These are phyloP conservation scores for Flagelloscypha sp. DNA, from an alignment of 768 basidiomycete genomes.

Conservation along the genomic window DNA sequence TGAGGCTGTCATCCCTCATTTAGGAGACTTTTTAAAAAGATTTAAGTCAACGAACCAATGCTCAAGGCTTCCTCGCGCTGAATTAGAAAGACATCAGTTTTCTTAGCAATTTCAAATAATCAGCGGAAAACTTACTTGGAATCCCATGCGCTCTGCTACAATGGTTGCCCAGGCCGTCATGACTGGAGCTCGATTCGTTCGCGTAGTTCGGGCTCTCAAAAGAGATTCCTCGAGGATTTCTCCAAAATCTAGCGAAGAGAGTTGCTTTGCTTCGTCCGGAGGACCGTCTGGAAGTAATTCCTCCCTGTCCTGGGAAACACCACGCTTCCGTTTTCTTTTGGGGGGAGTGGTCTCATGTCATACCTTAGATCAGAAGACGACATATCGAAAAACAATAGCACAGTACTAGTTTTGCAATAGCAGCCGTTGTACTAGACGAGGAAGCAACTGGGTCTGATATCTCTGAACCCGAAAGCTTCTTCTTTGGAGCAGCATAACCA, in stretches of 20 bases:
- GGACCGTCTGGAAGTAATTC: conserved; percentile 49
- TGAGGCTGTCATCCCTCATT: conserved; percentile 46
- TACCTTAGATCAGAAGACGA: no score
- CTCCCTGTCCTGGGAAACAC: conserved; percentile 36
- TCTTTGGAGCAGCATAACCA: conserved; percentile 35
- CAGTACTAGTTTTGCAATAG: conserved; percentile 24
- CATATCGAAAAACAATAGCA: conserved; percentile 3
- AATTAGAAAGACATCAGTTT: no score
- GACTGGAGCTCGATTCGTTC: conserved; percentile 87
- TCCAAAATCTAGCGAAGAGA: conserved; percentile 59
- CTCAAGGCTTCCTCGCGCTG: conserved; percentile 87
- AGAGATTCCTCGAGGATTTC: conserved; percentile 69
- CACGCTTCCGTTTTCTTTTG: conserved; percentile 50
- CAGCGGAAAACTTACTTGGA: no score
- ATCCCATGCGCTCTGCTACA: conserved; percentile 81
- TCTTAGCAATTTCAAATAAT: no score
- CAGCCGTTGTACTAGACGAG: conserved; percentile 9
- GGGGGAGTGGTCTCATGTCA: conserved; percentile 31
- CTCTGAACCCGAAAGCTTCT: conserved; percentile 15
- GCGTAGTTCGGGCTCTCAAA: conserved; percentile 49
- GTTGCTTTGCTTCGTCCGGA: conserved; percentile 38
- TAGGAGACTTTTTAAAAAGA: neutral
- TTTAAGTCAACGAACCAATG: conserved; percentile 50
- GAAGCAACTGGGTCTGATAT: conserved; percentile 11
- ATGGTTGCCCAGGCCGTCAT: conserved; percentile 91